Conservation (phyloP, 805 yeast species). For the Cyberlindnera meyerae region DNA sequence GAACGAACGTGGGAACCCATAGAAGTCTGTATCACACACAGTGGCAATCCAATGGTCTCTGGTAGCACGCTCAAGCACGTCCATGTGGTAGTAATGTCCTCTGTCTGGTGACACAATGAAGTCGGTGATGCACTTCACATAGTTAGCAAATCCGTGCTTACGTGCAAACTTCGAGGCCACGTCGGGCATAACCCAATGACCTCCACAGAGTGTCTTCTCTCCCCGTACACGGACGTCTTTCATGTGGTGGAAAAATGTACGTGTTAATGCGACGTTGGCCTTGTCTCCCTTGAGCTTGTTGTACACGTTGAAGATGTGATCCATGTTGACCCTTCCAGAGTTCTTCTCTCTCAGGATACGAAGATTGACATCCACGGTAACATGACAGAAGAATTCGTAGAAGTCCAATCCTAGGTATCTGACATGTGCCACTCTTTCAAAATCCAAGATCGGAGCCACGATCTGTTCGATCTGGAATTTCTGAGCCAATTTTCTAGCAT, state of each 20-base stretch:
- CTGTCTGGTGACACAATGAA: conserved; percentile 17
- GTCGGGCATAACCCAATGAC: conserved; percentile 23
- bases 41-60: conserved; percentile 14
- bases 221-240: conserved; percentile 12
- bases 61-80: conserved; percentile 5
- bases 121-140: conserved; percentile 16
- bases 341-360: conserved; percentile 23
- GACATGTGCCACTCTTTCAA: conserved; percentile 25
- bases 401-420: conserved; percentile 21
- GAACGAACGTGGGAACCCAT: conserved; percentile 19
- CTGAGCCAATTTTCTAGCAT: conserved; percentile 22
- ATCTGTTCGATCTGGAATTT: conserved; percentile 13
- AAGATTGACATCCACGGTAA: conserved; percentile 15
- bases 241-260: conserved; percentile 14
- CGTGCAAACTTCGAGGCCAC: conserved; percentile 16
- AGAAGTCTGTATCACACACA: conserved; percentile 12
- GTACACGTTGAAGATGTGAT: conserved; percentile 21
- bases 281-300: conserved; percentile 14
- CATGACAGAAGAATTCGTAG: conserved; percentile 24
- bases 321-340: conserved; percentile 19
- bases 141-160: conserved; percentile 16
- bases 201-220: conserved; percentile 27
- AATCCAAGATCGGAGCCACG: conserved; percentile 20
- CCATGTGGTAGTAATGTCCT: conserved; percentile 5
- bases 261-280: conserved; percentile 5